phyloP scores from a whole-genome alignment of 176 grass and related monocot genomes.

The Coix lacrymajobi region DNA sequence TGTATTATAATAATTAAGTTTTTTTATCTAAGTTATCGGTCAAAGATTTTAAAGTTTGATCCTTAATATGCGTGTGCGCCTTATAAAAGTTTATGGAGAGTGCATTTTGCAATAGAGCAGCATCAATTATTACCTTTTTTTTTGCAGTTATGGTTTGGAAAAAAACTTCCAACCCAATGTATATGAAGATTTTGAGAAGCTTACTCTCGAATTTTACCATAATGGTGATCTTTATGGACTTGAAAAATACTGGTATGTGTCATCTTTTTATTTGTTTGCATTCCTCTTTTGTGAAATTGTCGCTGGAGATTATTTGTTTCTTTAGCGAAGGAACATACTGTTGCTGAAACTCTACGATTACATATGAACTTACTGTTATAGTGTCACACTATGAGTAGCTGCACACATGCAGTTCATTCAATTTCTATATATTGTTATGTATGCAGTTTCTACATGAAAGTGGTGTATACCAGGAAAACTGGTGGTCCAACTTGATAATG shows the following conservation, averaged over 20 bases:
- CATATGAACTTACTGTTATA: not conserved
- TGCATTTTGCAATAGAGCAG: not conserved
- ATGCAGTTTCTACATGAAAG: not conserved
- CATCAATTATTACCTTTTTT: not conserved
- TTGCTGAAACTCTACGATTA: not conserved
- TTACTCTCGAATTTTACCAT: slow-evolving; percentile 64
- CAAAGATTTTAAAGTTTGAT: too few relatives aligned
- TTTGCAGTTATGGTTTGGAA: slow-evolving; percentile 96
- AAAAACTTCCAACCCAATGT: slow-evolving; percentile 80
- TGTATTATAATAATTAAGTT: too few relatives aligned
- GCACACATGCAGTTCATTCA: not conserved
- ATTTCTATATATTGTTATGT: not conserved
- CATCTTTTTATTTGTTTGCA: slow-evolving; percentile 8
- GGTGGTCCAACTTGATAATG: not conserved
- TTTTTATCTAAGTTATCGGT: too few relatives aligned
- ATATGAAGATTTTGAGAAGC: slow-evolving; percentile 92
- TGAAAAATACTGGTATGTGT: slow-evolving; percentile 96
- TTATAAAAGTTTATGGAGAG: too few relatives aligned
- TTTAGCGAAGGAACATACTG: not conserved
- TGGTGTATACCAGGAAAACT: not conserved
- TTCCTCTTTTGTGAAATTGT: slow-evolving; percentile 2
- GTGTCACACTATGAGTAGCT: not conserved
- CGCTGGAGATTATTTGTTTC: not conserved
- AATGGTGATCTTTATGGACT: slow-evolving; percentile 95
- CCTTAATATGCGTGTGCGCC: too few relatives aligned